These are phyloP conservation scores for Nicotiana tomentosiformis DNA, from an alignment of 257 asterid genomes.

Conservation along the genomic window DNA sequence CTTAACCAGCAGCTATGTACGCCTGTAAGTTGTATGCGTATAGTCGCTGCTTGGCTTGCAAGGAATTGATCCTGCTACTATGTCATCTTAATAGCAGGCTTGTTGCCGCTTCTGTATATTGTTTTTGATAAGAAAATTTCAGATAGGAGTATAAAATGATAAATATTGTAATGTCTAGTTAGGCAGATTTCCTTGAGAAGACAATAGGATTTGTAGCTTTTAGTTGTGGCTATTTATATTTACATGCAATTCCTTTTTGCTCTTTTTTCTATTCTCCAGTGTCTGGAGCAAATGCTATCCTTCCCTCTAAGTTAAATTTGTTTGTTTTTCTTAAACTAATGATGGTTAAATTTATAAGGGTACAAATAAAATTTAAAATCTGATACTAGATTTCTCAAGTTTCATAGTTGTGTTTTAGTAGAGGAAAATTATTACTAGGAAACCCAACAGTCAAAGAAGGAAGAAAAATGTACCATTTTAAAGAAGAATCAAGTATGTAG, in stretches of 20 bases:
- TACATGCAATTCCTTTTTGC: not conserved
- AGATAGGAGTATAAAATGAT: conserved; percentile 23
- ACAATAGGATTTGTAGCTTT: conserved; percentile 1
- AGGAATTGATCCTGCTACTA: conserved; percentile 25
- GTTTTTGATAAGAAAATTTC: conserved; percentile 31
- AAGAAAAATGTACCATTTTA: not conserved
- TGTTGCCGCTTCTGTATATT: conserved; percentile 52
- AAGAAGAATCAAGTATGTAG: not conserved
- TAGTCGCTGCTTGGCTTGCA: conserved; percentile 27
- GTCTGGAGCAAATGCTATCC: not conserved
- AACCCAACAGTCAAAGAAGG: not conserved
- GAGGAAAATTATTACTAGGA: not conserved
- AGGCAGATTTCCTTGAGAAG: conserved; percentile 22
- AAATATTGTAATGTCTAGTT: conserved; percentile 24
- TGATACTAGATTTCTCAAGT: not conserved
- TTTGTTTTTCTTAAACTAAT: not conserved
- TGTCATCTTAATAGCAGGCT: conserved; percentile 19
- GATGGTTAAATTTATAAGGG: not conserved
- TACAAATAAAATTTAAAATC: not conserved
- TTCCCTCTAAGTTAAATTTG: not conserved
- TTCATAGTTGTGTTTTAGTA: not conserved
- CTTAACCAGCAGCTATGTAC: conserved; percentile 24
- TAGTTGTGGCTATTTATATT: not conserved
- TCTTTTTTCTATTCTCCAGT: not conserved
- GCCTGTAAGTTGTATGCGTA: conserved; percentile 34